These are phyloP conservation scores for Cystobasidium pallidum DNA, from an alignment of 1,284 basidiomycete species.

Conservation along the genomic window DNA sequence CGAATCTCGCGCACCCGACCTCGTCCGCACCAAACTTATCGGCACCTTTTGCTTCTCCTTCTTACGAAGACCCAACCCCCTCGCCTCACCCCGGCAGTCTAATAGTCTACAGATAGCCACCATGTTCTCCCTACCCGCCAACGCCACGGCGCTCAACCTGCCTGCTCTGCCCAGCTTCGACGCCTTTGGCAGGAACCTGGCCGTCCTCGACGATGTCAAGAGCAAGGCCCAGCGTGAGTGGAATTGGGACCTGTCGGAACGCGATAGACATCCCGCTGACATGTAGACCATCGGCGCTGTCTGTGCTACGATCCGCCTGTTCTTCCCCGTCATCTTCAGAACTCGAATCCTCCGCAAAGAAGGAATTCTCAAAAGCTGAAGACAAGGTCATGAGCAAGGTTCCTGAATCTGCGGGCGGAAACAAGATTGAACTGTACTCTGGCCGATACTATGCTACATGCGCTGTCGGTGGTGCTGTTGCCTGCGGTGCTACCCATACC, in stretches of 20 bases:
- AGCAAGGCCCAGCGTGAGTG: slow-evolving; percentile 46
- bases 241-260: not conserved
- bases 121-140: slow-evolving; percentile 46
- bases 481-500: slow-evolving; percentile 55
- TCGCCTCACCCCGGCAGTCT: too few species aligned
- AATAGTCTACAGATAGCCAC: slow-evolving; percentile 18
- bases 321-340: slow-evolving; percentile 16
- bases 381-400: slow-evolving; percentile 44
- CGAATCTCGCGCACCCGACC: not conserved
- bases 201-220: slow-evolving; percentile 50
- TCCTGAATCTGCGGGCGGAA: slow-evolving; percentile 50
- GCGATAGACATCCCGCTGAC: not conserved
- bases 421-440: slow-evolving; percentile 54
- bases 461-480: slow-evolving; percentile 54
- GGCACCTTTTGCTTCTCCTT: not conserved
- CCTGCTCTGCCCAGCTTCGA: slow-evolving; percentile 43
- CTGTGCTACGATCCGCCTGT: not conserved
- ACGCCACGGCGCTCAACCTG: slow-evolving; percentile 38
- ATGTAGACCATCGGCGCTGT: not conserved
- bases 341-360: slow-evolving; percentile 44
- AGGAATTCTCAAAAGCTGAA: slow-evolving; percentile 42
- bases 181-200: slow-evolving; percentile 20
- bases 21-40: slow-evolving; percentile 15
- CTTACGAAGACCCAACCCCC: too few species aligned
- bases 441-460: slow-evolving; percentile 54